Base-by-base conservation (phyloP, 306 rosid species). In the Citrullus amarus region DNA sequence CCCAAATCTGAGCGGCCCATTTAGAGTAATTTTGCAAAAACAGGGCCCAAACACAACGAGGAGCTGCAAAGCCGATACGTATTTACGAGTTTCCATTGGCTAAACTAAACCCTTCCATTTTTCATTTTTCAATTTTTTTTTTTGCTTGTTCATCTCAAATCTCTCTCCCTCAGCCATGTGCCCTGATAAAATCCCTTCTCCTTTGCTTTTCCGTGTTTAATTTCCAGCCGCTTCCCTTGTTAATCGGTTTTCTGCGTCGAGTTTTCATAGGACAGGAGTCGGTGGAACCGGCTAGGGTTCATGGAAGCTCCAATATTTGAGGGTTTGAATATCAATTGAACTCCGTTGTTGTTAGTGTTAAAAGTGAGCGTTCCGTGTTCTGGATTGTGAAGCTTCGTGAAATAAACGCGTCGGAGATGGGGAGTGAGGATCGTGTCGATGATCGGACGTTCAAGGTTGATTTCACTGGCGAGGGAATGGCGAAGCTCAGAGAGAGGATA, bases 341-440 rank as follows among this genome's bases (percentile, higher is more conserved):
- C 46, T 74, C 15, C 63, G 50, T 46, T 36, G 50, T 46, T 36
- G 48, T 17, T 53, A 34, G 62, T 73, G 5, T 48, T 48, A 1
- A 72, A 25, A 17, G 7, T 38, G 34, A 68, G 25, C 53, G 34
- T 17, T 51, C 5, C 11, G 18, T 18, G 15, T 73, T 71, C 58
- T 46, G 58, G 20, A 25, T 74, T 32, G 46, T 5, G 18, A 60
- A 53, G 39, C 4, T 72, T 30, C 5, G 50, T 18, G 72, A 20
- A 5, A 18, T 28, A 4, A 30, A 61, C 62, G 50, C 66, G 36
- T 86, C 69, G 63, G 82, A 63, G 79, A 96, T 96, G 98, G 98
- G 91, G 63, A 90, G 91, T 84, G 91, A 81, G 69, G 96, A 94
- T 89, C 89, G 85, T 60, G 83, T 67, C n/a, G 92, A 74, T 53